Evolutionary conservation across 768 basidiomycete genomes (phyloP), one percentile per base, ranked within the genome.

Genomic region (Cubamyces sp.): DNA sequence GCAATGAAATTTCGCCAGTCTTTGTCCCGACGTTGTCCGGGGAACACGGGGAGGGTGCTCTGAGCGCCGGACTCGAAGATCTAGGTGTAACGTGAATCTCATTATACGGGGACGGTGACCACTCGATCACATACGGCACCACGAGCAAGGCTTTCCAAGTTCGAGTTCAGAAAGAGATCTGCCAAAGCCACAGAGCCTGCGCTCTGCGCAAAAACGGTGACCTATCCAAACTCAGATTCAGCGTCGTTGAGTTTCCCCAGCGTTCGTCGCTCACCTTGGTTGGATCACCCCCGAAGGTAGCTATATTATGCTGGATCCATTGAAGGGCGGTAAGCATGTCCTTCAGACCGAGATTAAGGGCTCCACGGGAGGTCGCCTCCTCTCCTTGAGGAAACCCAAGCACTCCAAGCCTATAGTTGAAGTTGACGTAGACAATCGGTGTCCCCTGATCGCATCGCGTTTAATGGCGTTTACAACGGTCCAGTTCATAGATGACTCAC

Each of bases 271-370:
- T 77, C 25, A 81, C 79, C 62, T 77, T 77, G 21, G 45, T 66
- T 0, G 75, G 79, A 66, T 82, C 80, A 1, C 90, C 90, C 72
- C 89, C 90, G 63, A 91, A 91, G 0, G 74, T 73, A 40, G 70
- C 73, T 18, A 91, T 87, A 65, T 91, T 88, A 9, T 79, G 79
- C 54, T 77, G 82, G 14, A 91, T 75, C 88, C 90, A 91, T 67
- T 82, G 74, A 19, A 91, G 69, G 0, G 84, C 88, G 21, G 87
- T 65, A 87, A 89, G 88, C 67, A 88, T 88, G 68, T 92, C 90
- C 72, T 90, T 91, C 75, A 91, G 90, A 0, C 90, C 89, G 69
- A 84, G 73, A 64, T 83, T 83, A 9, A 81, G 72, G 1, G 77
- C 75, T 11, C 73, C 74, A 5, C 72, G 71, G 15, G 70, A 62